These are phyloP conservation scores for Candida montana DNA, from an alignment of 805 yeast species.

Conservation along the genomic window DNA sequence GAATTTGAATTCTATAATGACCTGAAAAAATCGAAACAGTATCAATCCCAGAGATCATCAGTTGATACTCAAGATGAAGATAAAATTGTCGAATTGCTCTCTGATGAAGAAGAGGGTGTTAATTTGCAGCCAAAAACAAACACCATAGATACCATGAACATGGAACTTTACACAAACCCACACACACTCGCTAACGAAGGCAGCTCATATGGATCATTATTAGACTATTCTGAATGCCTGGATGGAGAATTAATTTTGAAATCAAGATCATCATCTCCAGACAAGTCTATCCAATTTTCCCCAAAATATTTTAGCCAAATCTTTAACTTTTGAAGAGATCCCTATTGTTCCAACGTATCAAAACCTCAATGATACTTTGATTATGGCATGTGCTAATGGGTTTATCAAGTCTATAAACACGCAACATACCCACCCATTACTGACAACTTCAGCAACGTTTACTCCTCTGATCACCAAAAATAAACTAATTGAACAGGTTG, in stretches of 20 bases:
- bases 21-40: background rate
- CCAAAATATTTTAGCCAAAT: background rate
- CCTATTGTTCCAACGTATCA: conserved; percentile 1
- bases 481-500: conserved; percentile 28
- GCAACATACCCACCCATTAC: conserved; percentile 34
- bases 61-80: background rate
- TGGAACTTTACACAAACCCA: no score
- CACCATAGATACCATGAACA: no score
- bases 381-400: conserved; percentile 32
- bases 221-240: background rate
- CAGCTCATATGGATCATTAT: background rate
- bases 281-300: conserved; percentile 1
- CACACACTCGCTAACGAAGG: no score
- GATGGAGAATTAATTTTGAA: background rate
- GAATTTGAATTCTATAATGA: background rate
- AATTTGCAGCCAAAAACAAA: no score
- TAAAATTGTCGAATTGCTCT: background rate
- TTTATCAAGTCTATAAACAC: conserved; percentile 39
- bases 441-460: conserved; percentile 37
- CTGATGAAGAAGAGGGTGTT: background rate
- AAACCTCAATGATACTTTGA: conserved; percentile 10
- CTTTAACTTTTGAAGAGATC: background rate
- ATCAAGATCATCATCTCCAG: conserved; percentile 1
- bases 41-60: no score
- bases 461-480: conserved; percentile 31